phyloP scores from a whole-genome alignment of 2,329 filamentous ascomycete species.

The Didymella keratinophila region DNA sequence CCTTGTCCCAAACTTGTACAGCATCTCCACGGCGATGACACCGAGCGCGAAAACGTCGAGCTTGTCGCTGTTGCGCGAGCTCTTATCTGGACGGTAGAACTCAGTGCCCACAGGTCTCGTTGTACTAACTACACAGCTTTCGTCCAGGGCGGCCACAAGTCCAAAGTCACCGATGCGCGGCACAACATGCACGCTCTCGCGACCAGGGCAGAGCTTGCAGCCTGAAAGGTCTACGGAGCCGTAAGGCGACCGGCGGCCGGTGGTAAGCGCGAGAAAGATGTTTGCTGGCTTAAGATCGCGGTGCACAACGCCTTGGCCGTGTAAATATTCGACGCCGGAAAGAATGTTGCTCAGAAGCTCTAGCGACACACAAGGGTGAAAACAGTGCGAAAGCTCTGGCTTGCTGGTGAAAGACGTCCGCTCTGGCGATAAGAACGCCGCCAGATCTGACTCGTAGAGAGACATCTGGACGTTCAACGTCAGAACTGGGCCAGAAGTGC shows the following conservation, averaged over 20 bases:
- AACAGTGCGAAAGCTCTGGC: conserved; percentile 62
- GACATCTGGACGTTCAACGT: conserved; percentile 74
- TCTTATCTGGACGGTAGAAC: conserved; percentile 63
- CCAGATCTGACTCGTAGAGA: conserved; percentile 68
- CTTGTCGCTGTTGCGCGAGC: conserved; percentile 55
- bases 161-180: conserved; percentile 75
- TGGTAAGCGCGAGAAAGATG: conserved; percentile 66
- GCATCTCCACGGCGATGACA: conserved; percentile 68
- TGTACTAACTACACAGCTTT: conserved; percentile 33
- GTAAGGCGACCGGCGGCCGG: conserved; percentile 44
- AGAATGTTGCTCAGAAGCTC: conserved; percentile 66
- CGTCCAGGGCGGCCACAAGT: conserved; percentile 64
- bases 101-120: conserved; percentile 66
- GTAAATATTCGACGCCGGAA: conserved; percentile 70
- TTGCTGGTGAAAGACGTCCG: conserved; percentile 19
- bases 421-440: conserved; percentile 61
- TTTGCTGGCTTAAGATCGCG: conserved; percentile 74
- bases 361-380: conserved; percentile 65
- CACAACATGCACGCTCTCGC: conserved; percentile 55
- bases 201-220: conserved; percentile 56
- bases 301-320: conserved; percentile 67
- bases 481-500: conserved; percentile 45
- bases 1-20: conserved; percentile 59
- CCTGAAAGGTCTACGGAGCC: conserved; percentile 57
- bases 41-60: conserved; percentile 69